These are phyloP conservation scores for Termitomyces sp. DNA, from an alignment of 768 basidiomycete species.

Conservation along the genomic window DNA sequence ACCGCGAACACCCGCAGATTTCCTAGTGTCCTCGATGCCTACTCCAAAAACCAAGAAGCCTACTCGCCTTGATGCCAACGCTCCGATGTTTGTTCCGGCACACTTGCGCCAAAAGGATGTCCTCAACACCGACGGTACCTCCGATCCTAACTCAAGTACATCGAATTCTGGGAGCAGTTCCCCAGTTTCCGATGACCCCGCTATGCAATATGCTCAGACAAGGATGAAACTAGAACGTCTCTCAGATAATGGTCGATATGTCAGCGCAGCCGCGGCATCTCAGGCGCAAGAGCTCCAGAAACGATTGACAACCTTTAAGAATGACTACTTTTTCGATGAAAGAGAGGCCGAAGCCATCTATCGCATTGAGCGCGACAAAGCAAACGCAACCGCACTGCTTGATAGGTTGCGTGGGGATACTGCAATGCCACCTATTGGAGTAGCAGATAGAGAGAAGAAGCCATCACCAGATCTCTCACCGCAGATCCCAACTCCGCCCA, in stretches of 20 bases:
- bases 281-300: conserved; percentile 39
- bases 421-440: background rate
- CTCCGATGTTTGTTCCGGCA: conserved; percentile 39
- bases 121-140: conserved; percentile 11
- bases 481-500: conserved; percentile 7
- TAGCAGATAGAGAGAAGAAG: conserved; percentile 7
- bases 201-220: conserved; percentile 58
- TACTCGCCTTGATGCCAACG: conserved; percentile 37
- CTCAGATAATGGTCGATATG: conserved; percentile 26
- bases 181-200: conserved; percentile 53
- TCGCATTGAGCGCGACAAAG: conserved; percentile 49
- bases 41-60: conserved; percentile 18
- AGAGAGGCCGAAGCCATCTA: conserved; percentile 62
- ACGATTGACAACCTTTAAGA: conserved; percentile 45
- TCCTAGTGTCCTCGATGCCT: conserved; percentile 23
- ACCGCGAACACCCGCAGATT: conserved; percentile 35
- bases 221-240: conserved; percentile 56
- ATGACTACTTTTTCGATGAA: conserved; percentile 71
- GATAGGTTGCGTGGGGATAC: conserved; percentile 34
- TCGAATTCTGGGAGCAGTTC: conserved; percentile 30
- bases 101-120: conserved; percentile 9
- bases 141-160: conserved; percentile 19
- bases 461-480: conserved; percentile 21
- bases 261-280: conserved; percentile 25
- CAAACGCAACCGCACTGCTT: conserved; percentile 42